These are phyloP conservation scores for Fraxinus cuspidata DNA, from an alignment of 257 asterid genomes.

Conservation along the genomic window DNA sequence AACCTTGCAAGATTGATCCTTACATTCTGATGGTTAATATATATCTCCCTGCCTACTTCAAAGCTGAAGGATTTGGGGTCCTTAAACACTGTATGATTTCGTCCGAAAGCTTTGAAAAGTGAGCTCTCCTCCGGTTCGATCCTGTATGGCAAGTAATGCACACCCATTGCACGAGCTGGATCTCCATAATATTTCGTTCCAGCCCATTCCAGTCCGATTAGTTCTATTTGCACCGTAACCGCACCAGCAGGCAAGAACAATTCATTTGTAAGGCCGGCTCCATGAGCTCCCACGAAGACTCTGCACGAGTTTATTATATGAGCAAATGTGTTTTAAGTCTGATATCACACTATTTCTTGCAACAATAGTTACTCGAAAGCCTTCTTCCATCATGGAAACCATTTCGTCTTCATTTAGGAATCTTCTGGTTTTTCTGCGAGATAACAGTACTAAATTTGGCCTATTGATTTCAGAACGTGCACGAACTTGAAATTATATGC, in stretches of 20 bases:
- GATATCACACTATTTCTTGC: conserved; percentile 35
- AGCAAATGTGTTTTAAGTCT: conserved; percentile 42
- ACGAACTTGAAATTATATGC: conserved; percentile 8
- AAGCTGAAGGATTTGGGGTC: conserved; percentile 30
- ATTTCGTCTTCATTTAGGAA: conserved; percentile 36
- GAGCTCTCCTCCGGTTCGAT: conserved; percentile 55
- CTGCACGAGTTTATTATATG: conserved; percentile 46
- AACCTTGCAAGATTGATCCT: conserved; percentile 22
- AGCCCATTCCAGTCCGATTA: conserved; percentile 60
- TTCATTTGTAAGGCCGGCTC: conserved; percentile 61
- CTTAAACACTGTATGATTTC: conserved; percentile 36
- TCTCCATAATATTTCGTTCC: conserved; percentile 44
- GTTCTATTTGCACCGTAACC: conserved; percentile 46
- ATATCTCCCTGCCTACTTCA: conserved; percentile 29
- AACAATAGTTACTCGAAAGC: conserved; percentile 42
- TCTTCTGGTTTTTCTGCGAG: conserved; percentile 47
- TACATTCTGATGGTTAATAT: conserved; percentile 29
- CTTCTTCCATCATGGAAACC: conserved; percentile 38
- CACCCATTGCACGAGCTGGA: conserved; percentile 39
- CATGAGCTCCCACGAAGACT: conserved; percentile 58
- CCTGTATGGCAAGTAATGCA: conserved; percentile 49
- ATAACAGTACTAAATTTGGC: conserved; percentile 46
- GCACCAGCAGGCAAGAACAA: conserved; percentile 49
- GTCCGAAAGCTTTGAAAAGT: conserved; percentile 33
- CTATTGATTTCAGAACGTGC: conserved; percentile 19